These are phyloP conservation scores for Heracleum sosnowskyi DNA, from an alignment of 129 eudicot genomes.

Conservation along the genomic window DNA sequence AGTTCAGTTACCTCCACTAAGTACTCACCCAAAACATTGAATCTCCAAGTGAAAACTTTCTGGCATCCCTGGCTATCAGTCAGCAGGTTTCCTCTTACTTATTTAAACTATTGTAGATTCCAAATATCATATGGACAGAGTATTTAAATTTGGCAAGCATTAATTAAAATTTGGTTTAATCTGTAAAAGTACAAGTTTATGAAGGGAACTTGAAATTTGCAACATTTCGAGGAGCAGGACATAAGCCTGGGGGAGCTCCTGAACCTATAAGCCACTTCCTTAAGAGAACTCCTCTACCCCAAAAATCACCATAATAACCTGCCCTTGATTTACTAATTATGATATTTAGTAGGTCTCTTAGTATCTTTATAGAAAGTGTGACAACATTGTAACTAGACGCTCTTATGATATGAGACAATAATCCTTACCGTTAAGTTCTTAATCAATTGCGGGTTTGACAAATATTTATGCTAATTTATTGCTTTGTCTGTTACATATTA, in stretches of 20 bases:
- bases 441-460: too few relatives aligned
- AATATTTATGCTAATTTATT: too few relatives aligned
- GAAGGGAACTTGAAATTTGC: neutral
- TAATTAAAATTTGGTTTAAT: neutral
- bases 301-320: neutral
- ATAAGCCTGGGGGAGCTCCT: neutral
- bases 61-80: constrained; percentile 70
- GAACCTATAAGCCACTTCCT: neutral
- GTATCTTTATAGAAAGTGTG: too few relatives aligned
- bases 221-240: neutral
- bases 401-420: too few relatives aligned
- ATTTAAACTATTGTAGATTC: neutral
- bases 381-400: too few relatives aligned
- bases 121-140: neutral
- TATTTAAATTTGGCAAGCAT: neutral
- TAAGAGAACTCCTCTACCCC: neutral
- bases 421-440: too few relatives aligned
- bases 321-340: too few relatives aligned
- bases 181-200: neutral
- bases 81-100: constrained; percentile 32
- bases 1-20: constrained; percentile 74
- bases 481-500: too few relatives aligned
- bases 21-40: constrained; percentile 44
- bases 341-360: too few relatives aligned
- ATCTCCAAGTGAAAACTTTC: constrained; percentile 36